These are phyloP conservation scores for Yarrowia sp. DNA, from an alignment of 805 yeast species.

Conservation along the genomic window DNA sequence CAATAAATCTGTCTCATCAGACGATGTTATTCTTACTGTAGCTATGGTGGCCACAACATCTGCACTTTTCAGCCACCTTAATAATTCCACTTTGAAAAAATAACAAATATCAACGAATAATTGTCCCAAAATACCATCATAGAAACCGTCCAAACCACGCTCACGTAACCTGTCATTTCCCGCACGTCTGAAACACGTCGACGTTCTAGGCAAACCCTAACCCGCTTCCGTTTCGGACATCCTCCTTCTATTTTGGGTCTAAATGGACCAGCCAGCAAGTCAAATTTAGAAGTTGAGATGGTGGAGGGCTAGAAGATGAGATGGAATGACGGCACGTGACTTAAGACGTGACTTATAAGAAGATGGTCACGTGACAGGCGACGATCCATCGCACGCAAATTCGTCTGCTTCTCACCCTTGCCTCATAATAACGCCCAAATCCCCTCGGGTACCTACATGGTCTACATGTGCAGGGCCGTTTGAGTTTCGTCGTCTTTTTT, in stretches of 20 bases:
- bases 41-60: too few species aligned
- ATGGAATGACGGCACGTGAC: background rate
- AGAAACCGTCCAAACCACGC: too few species aligned
- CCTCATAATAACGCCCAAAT: background rate
- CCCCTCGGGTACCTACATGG: conserved; percentile 26
- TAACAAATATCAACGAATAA: too few species aligned
- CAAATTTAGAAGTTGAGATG: background rate
- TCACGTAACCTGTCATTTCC: background rate
- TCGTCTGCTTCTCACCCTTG: too few species aligned
- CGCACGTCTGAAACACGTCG: conserved; percentile 15
- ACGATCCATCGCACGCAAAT: background rate
- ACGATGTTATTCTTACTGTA: too few species aligned
- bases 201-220: background rate
- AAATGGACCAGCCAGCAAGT: conserved; percentile 22
- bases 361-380: too few species aligned
- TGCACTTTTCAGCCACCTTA: too few species aligned
- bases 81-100: too few species aligned
- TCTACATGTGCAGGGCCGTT: background rate
- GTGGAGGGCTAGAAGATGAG: background rate
- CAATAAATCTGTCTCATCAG: too few species aligned
- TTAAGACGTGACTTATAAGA: too few species aligned
- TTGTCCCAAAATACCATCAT: too few species aligned
- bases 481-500: background rate
- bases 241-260: conserved; percentile 6
- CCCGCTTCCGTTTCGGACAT: background rate